These are phyloP conservation scores for Solanum bulbocastanum DNA, from an alignment of 257 asterid genomes.

Conservation along the genomic window DNA sequence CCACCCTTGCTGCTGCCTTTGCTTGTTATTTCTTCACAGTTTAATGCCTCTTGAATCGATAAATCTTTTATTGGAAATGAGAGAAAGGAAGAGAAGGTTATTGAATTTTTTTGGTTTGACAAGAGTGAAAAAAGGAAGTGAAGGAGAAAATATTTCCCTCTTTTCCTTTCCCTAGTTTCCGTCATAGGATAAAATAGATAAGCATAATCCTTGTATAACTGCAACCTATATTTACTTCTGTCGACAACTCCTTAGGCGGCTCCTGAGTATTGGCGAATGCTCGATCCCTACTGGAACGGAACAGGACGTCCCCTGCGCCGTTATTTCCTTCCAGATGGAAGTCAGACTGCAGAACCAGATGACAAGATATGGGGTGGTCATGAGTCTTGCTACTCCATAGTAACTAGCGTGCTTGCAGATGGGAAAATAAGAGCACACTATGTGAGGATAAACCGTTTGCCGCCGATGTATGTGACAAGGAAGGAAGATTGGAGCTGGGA, in stretches of 20 bases:
- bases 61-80: background rate
- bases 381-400: constrained; percentile 60
- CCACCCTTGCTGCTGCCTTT: background rate
- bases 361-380: constrained; percentile 93
- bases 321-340: constrained; percentile 75
- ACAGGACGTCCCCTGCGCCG: constrained; percentile 43
- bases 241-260: constrained; percentile 31
- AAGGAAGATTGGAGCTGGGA: constrained; percentile 78
- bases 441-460: constrained; percentile 79
- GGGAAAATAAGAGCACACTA: constrained; percentile 65
- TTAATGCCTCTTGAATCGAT: background rate
- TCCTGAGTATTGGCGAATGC: constrained; percentile 62
- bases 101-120: background rate
- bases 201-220: background rate
- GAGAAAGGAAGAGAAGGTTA: background rate
- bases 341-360: constrained; percentile 50
- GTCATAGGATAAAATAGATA: background rate
- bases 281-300: constrained; percentile 72
- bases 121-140: background rate
- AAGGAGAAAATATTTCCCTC: background rate
- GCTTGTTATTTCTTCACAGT: background rate
- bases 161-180: background rate
- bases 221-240: background rate
- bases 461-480: constrained; percentile 41
- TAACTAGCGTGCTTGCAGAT: constrained; percentile 47